Percentiles rank a stretch among this genome's conserved stretches.
These are phyloP conservation scores for Populus hybrid DNA, from an alignment of 441 rosid species.

Conservation along the genomic window DNA sequence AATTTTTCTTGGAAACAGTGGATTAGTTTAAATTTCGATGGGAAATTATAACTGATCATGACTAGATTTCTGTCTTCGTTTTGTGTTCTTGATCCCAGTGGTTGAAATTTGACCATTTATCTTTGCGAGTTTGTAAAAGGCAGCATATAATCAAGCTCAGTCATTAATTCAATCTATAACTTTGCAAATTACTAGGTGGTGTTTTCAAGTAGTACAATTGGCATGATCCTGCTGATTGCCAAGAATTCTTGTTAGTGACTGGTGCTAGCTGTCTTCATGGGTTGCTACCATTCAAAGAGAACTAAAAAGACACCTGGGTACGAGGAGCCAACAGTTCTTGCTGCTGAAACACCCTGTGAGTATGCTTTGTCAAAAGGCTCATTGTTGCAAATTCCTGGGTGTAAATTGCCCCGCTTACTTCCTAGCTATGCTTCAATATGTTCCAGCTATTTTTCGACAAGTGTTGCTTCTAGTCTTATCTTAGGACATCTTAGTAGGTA, in stretches of 20 bases:
- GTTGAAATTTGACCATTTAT: neutral
- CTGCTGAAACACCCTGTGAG: conserved; percentile 77
- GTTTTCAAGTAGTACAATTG: neutral
- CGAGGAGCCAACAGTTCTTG: conserved; percentile 64
- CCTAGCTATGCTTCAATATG: neutral
- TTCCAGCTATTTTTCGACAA: neutral
- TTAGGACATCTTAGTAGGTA: neutral
- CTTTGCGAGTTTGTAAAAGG: neutral
- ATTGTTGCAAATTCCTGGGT: conserved; percentile 3
- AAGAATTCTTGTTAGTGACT: neutral
- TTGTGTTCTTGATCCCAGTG: conserved; percentile 1
- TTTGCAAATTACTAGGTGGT: conserved; percentile 6
- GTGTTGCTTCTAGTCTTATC: neutral
- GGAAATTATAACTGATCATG: neutral
- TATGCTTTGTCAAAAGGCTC: neutral
- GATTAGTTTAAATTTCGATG: neutral
- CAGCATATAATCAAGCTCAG: neutral
- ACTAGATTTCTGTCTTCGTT: neutral
- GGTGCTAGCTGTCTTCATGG: conserved; percentile 31
- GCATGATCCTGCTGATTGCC: neutral
- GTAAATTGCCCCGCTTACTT: neutral
- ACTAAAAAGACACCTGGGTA: conserved; percentile 41
- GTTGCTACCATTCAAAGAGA: conserved; percentile 44
- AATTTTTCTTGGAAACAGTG: neutral
- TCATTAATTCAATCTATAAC: neutral